Conservation (phyloP, 2,329 filamentous ascomycete genomes). For the Tolypocladium cylindrosporum region DNA sequence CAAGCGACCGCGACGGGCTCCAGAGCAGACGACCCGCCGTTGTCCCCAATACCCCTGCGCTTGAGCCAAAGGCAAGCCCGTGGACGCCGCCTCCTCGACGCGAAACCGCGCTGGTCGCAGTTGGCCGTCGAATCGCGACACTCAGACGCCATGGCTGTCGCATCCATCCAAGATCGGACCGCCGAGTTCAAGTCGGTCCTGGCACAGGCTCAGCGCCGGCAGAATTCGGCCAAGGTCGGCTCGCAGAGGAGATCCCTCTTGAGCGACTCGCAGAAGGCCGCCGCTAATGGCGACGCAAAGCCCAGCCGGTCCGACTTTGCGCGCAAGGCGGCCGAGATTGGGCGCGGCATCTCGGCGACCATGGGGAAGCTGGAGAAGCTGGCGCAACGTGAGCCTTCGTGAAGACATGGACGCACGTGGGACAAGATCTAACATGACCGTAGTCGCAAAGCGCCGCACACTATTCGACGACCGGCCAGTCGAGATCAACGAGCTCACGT, state of each 20-base stretch:
- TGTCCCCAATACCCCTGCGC: neutral
- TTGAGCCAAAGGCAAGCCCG: neutral
- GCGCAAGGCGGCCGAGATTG: slow-evolving; percentile 81
- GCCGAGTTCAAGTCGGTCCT: slow-evolving; percentile 91
- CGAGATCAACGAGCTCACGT: slow-evolving; percentile 94
- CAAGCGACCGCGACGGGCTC: neutral
- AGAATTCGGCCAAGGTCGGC: slow-evolving; percentile 66
- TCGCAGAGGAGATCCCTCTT: slow-evolving; percentile 75
- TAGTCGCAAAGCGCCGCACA: slow-evolving; percentile 90
- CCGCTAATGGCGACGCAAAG: slow-evolving; percentile 41
- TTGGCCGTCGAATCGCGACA: slow-evolving; percentile 9
- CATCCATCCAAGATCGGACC: slow-evolving; percentile 92
- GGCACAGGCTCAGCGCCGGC: slow-evolving; percentile 69
- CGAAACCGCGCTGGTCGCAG: slow-evolving; percentile 25
- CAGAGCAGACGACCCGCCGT: neutral
- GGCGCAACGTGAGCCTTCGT: slow-evolving; percentile 57
- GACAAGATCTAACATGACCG: slow-evolving; percentile 3
- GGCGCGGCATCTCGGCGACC: slow-evolving; percentile 79
- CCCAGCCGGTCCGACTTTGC: slow-evolving; percentile 83
- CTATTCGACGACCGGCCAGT: slow-evolving; percentile 95
- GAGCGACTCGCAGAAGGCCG: slow-evolving; percentile 60
- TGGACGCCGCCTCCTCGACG: neutral
- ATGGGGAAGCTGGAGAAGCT: slow-evolving; percentile 94
- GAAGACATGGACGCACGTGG: neutral
- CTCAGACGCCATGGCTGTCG: slow-evolving; percentile 43